Conservation (phyloP, 2,329 filamentous ascomycete species). For the Scleromitrula shiraiana region DNA sequence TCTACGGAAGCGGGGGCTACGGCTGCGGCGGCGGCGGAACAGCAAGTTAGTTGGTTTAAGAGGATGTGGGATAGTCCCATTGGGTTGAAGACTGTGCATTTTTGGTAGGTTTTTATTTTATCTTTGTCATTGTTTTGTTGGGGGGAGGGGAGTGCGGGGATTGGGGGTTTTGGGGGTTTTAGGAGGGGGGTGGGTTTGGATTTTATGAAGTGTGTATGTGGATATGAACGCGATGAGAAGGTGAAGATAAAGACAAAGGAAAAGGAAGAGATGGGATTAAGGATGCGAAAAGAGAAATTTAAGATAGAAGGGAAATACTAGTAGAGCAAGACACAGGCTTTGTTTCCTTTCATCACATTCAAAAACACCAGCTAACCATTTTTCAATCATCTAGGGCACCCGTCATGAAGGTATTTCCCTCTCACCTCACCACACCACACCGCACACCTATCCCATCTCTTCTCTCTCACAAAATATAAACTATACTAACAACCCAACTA, state of each 20-base stretch:
- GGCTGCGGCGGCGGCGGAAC: slow-evolving; percentile 33
- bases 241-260: slow-evolving; percentile 5
- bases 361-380: too few relatives aligned
- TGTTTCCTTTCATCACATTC: too few relatives aligned
- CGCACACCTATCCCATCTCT: neutral
- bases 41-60: slow-evolving; percentile 51
- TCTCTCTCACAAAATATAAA: neutral
- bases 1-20: slow-evolving; percentile 41
- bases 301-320: too few relatives aligned
- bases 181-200: neutral
- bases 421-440: neutral
- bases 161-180: neutral
- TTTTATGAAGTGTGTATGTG: neutral
- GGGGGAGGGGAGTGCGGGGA: neutral
- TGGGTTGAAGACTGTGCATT: slow-evolving; percentile 90
- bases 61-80: slow-evolving; percentile 77
- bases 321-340: too few relatives aligned
- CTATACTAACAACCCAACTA: neutral
- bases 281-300: too few relatives aligned
- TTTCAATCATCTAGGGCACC: slow-evolving; percentile 57
- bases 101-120: slow-evolving; percentile 59
- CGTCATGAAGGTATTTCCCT: slow-evolving; percentile 67
- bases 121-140: neutral
- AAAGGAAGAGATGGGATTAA: too few relatives aligned
- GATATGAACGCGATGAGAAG: too few relatives aligned